Evolutionary conservation across 805 yeast species (phyloP).

Genomic region (Pichia ethanolica): DNA sequence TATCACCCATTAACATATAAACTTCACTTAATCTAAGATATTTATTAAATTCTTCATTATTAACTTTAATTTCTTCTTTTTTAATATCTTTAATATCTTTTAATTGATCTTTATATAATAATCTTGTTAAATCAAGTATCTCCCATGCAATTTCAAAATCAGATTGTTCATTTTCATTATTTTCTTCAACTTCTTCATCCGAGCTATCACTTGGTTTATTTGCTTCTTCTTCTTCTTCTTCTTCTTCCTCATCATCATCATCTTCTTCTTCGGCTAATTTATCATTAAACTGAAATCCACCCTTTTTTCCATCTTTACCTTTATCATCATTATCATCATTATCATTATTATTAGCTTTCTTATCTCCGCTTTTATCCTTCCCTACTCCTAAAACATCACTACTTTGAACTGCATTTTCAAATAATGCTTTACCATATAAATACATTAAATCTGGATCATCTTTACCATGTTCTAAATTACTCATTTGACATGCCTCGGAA

Average conservation of each 20-base stretch:
- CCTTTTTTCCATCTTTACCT: slow-evolving; percentile 19
- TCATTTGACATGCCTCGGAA: slow-evolving; percentile 63
- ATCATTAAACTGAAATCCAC: slow-evolving; percentile 23
- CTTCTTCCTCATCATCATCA: slow-evolving; percentile 14
- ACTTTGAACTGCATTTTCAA: slow-evolving; percentile 64
- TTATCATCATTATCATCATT: slow-evolving; percentile 22
- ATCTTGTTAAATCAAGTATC: slow-evolving; percentile 72
- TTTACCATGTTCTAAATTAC: slow-evolving; percentile 42
- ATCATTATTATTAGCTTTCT: too few species aligned
- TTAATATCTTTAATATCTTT: background rate
- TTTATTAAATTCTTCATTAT: slow-evolving; percentile 31
- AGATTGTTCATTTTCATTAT: slow-evolving; percentile 37
- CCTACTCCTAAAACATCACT: slow-evolving; percentile 68
- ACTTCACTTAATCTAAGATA: slow-evolving; percentile 47
- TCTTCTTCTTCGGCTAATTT: slow-evolving; percentile 27
- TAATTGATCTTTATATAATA: slow-evolving; percentile 19
- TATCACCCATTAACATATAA: slow-evolving; percentile 79
- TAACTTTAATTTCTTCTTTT: slow-evolving; percentile 12
- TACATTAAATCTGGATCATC: slow-evolving; percentile 69
- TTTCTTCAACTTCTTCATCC: slow-evolving; percentile 20
- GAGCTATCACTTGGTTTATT: slow-evolving; percentile 18
- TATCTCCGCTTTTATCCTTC: slow-evolving; percentile 10
- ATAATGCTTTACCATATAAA: slow-evolving; percentile 73
- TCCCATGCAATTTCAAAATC: slow-evolving; percentile 91
- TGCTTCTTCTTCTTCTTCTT: slow-evolving; percentile 22